Evolutionary conservation across 495 filamentous ascomycete species (phyloP).

Genomic region (Penicillium mononematosum): DNA sequence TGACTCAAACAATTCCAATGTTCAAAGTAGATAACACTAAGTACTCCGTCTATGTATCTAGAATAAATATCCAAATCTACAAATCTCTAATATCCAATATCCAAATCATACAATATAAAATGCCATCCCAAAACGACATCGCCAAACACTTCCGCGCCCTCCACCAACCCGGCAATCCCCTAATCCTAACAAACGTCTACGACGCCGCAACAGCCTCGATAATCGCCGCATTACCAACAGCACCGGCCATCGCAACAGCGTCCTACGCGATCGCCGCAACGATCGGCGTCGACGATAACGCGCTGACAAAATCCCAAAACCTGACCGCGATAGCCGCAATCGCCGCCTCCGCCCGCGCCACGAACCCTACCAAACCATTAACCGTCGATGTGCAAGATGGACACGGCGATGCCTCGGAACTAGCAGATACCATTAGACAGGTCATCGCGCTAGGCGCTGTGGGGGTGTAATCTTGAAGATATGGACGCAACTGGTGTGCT

Average conservation of each 20-base stretch:
- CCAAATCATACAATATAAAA: background rate
- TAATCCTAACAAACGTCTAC: conserved; percentile 54
- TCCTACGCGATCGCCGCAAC: conserved; percentile 49
- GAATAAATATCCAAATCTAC: background rate
- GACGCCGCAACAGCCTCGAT: conserved; percentile 46
- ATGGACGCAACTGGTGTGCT: conserved; percentile 35
- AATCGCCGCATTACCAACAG: conserved; percentile 39
- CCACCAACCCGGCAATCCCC: conserved; percentile 46
- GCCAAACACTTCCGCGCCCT: conserved; percentile 31
- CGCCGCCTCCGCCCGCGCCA: conserved; percentile 52
- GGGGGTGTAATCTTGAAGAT: conserved; percentile 55
- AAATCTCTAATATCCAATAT: background rate
- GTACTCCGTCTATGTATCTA: background rate
- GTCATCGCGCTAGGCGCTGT: conserved; percentile 47
- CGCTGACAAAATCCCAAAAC: conserved; percentile 49
- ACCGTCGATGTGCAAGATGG: conserved; percentile 55
- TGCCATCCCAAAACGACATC: background rate
- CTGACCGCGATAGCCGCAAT: conserved; percentile 77
- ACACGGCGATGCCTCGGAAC: conserved; percentile 42
- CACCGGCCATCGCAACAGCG: conserved; percentile 53
- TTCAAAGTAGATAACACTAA: background rate
- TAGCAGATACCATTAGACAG: conserved; percentile 35
- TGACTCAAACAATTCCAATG: background rate
- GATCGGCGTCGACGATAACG: conserved; percentile 41
- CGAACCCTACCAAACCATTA: conserved; percentile 33